Evolutionary conservation across 331 rosid species (phyloP), one percentile per base, ranked within the genome.

Genomic region (Telfairia occidentalis): DNA sequence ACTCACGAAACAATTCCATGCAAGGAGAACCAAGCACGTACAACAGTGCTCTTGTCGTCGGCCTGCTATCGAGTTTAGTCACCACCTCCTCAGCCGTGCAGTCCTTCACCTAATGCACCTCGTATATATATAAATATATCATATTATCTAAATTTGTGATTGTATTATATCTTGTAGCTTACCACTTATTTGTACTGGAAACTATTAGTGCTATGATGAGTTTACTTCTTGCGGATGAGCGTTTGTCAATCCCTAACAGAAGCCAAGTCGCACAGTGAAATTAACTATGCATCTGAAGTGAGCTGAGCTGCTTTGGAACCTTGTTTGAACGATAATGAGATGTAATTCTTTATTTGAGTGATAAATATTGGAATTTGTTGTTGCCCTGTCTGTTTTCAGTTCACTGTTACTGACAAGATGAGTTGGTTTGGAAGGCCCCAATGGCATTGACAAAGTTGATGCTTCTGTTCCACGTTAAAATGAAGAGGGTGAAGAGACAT

Each of bases 1-100:
- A 95, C 57, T 70, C 87, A 34, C 85, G 99, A 81, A 92, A 95
- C 92, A 95, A 92, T 77, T 49, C 90, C 74, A 87, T 64, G 97
- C 99, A 95, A 85, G 77, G 71, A 55, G 97, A 95, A 84, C 99
- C 99, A 28, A 95, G 87, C 88, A 87, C 97, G 40, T 95, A 95
- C 78, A 95, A 95, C 81, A 84, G 89, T 75, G 99, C 99, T 32
- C 77, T 95, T 46, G 10, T 92, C 12, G 97, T 95, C 9, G 97
- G 90, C 71, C 97, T 95, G 69, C 85, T 95, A n/a, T 91, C 99
- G 53, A 80, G 99, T 83, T 84, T 95, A 83, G 99, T 95, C 72
- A 86, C 99, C 74, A 86, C 90, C 37, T 95, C 99, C 53, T 90
- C 99, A 4, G 89, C 85, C 2, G 88, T 90, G 76, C 81, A 77